These are phyloP conservation scores for Madurella mycetomatis DNA, from an alignment of 2,329 filamentous ascomycete species.

Conservation along the genomic window DNA sequence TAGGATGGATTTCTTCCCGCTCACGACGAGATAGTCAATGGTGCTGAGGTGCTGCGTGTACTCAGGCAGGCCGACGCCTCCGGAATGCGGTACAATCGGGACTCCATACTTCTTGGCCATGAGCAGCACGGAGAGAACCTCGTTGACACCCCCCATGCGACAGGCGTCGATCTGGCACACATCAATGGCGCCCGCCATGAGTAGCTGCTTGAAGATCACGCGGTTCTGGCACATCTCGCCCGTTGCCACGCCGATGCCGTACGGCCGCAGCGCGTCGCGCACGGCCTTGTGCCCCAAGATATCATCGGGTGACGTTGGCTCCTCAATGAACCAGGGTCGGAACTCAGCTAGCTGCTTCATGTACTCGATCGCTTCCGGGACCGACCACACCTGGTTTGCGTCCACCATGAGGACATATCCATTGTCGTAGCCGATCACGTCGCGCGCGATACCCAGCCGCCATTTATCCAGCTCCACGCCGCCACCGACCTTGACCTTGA, in stretches of 20 bases:
- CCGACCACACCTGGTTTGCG: conserved; percentile 89
- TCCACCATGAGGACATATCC: conserved; percentile 89
- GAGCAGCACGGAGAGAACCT: conserved; percentile 83
- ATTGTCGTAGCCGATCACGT: conserved; percentile 75
- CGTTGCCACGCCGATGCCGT: conserved; percentile 78
- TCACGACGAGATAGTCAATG: conserved; percentile 87
- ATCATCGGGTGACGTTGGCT: conserved; percentile 87
- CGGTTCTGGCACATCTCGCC: conserved; percentile 96
- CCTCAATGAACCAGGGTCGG: conserved; percentile 91
- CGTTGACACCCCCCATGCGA: conserved; percentile 84
- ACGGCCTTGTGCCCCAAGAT: conserved; percentile 84
- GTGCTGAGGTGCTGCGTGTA: conserved; percentile 92
- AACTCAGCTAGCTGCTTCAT: conserved; percentile 80
- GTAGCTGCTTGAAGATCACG: conserved; percentile 88
- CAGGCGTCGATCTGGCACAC: conserved; percentile 89
- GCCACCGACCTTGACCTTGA: conserved; percentile 86
- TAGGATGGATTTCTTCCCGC: conserved; percentile 72
- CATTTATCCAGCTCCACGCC: conserved; percentile 66
- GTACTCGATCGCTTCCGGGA: conserved; percentile 82
- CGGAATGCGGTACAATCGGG: conserved; percentile 83
- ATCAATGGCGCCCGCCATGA: conserved; percentile 75
- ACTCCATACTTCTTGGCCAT: conserved; percentile 76
- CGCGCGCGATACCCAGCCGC: conserved; percentile 67
- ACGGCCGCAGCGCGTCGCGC: conserved; percentile 69
- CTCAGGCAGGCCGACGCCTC: conserved; percentile 85